Base-by-base conservation (phyloP, 2,329 filamentous ascomycete species). In the Amylocarpus encephaloides region DNA sequence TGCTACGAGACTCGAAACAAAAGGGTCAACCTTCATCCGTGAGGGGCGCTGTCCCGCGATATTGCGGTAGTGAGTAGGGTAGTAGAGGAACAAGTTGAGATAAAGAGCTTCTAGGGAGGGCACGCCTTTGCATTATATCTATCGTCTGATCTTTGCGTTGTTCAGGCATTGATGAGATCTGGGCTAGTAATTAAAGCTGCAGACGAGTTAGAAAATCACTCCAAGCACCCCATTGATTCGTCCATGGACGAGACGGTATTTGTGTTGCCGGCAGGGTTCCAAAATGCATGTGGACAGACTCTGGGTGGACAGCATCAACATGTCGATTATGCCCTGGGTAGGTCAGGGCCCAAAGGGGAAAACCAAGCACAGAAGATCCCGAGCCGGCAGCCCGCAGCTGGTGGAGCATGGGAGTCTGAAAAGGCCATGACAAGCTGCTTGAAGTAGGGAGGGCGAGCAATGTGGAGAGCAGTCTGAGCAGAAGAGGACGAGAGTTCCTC, bases 201-300 rank as follows among this genome's bases (percentile, higher is more conserved):
- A 51, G 59, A 56, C 57, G 49, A 50, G 67, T 68, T 69, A 70
- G 64, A 68, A 64, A 67, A 66, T 68, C 59, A 65, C 66, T 69
- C 67, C 69, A 75, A 73, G 71, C 72, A 72, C 65, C 66, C 65
- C 67, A 67, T 67, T 66, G 67, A 73, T 70, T 72, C 68, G 67
- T 68, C 69, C 70, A 6, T 72, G 68, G 70, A 66, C 70, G 68
- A 73, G 71, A 75, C 70, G 61, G 64, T 66, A 70, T 68, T 68
- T 65, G 73, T 74, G 56, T 60, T 58, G 59, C 51, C 57, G 52
- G 55, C 47, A 46, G 52, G 36, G 54, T 49, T 32, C 41, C 43
- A 44, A 55, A 54, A 61, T 59, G 57, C 57, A 53, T 59, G 53
- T 57, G 54, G 54, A 46, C 48, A 52, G 51, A 53, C 38, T 56